These are phyloP conservation scores for Wickerhamomyces subpelliculosus DNA, from an alignment of 805 yeast genomes.

Conservation along the genomic window DNA sequence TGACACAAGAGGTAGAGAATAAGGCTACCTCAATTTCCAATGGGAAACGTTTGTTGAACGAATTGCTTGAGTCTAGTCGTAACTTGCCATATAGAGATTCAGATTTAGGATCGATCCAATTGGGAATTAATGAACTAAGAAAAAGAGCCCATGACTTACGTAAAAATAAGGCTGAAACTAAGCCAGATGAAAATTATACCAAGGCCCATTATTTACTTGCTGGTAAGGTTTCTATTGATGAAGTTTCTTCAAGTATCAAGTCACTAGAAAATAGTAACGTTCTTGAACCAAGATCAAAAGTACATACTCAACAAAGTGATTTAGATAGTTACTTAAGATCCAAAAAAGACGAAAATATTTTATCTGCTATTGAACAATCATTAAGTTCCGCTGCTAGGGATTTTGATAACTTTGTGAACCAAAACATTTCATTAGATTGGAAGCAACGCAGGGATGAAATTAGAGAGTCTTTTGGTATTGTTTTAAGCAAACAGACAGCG, in stretches of 20 bases:
- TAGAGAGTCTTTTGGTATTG: constrained; percentile 62
- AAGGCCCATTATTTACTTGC: constrained; percentile 86
- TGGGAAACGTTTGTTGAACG: constrained; percentile 41
- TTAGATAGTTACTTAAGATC: constrained; percentile 57
- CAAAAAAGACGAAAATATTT: constrained; percentile 76
- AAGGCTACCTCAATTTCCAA: constrained; percentile 2
- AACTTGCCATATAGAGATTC: constrained; percentile 54
- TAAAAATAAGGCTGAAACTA: constrained; percentile 30
- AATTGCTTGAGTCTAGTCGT: constrained; percentile 58
- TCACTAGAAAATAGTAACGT: constrained; percentile 26
- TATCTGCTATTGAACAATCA: constrained; percentile 77
- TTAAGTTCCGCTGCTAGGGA: constrained; percentile 69
- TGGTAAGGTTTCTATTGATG: constrained; percentile 83
- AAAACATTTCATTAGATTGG: constrained; percentile 80
- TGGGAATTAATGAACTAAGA: constrained; percentile 74
- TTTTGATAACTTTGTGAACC: constrained; percentile 70
- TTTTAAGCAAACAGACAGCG: constrained; percentile 25
- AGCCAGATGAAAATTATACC: constrained; percentile 38
- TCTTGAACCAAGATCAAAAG: constrained; percentile 21
- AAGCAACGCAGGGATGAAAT: constrained; percentile 66
- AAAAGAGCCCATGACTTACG: constrained; percentile 57
- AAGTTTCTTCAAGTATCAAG: constrained; percentile 55
- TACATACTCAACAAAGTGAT: constrained; percentile 27
- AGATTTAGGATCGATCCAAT: constrained; percentile 73
- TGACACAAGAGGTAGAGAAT: neutral